Evolutionary conservation across 2,329 filamentous ascomycete species (phyloP).

Genomic region (Penicillium occitanis): DNA sequence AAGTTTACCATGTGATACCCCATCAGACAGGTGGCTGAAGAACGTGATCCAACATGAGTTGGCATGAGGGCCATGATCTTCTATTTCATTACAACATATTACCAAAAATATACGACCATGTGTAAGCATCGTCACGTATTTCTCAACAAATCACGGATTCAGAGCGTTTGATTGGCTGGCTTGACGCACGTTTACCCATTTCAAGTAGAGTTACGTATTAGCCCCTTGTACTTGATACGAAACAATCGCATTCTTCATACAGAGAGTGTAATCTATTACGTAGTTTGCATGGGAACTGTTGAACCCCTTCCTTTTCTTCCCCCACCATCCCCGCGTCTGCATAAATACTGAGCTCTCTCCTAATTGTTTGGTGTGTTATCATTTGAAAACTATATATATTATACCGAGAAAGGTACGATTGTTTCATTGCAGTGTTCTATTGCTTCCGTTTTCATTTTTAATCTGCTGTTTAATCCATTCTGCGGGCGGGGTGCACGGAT

Average conservation of each 20-base stretch:
- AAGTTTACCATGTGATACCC: background rate
- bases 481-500: background rate
- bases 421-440: background rate
- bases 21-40: background rate
- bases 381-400: background rate
- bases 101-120: background rate
- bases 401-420: background rate
- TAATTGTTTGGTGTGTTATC: background rate
- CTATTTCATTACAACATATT: background rate
- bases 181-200: background rate
- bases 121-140: background rate
- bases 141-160: background rate
- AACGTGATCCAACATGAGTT: background rate
- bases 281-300: background rate
- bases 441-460: background rate
- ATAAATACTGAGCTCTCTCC: background rate
- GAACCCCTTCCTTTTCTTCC: background rate
- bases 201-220: background rate
- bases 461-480: background rate
- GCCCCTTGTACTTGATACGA: background rate
- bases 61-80: background rate
- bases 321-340: slow-evolving; percentile 1
- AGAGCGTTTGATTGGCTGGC: background rate
- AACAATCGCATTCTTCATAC: background rate
- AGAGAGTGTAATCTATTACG: background rate